Evolutionary conservation across 805 yeast species (phyloP), one percentile per base, ranked within the genome.

Genomic region (Clavispora carvajalis): DNA sequence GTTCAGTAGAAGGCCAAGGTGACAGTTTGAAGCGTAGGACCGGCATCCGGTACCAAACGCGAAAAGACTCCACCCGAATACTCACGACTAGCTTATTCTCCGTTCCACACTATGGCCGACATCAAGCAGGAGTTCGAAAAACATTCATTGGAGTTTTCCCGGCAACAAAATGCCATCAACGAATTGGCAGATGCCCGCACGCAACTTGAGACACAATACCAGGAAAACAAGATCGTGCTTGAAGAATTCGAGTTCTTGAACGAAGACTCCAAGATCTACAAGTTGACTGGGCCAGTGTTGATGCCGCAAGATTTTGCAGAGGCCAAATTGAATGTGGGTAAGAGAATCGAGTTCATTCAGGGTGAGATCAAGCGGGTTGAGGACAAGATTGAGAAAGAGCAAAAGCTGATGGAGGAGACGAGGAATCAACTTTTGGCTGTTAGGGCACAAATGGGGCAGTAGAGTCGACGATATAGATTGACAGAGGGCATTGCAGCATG

Each of bases 281-380:
- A 93, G 63, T 73, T 90, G 48, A 85, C 91, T 19, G 99, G 99
- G 1, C 95, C 96, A 6, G 89, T 91, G 4, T 70, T 93, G 44
- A 70, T 95, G 46, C 96, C 97, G 2, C 96, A 91, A 55, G 96
- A 89, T 40, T 76, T 76, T 44, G 59, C 59, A 9, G 98, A 93
- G 62, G 95, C 99, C 17, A 78, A 78, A 48, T 51, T 77, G 54
- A 91, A 91, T 55, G 96, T 93, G 25, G 77, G 73, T 25, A 95
- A 91, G 58, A 82, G 99, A 63, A 71, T 93, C 33, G 96, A 89
- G 58, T 95, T 86, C 54, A 93, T 93, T 36, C 70, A 76, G 47
- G 70, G 69, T 29, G 98, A 93, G 64, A 86, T 93, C 48, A 57
- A 57, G 38, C 48, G 91, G 40, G 89, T 85, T 16, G 98, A 91